These are phyloP conservation scores for Globisporangium uncinulatum DNA, from an alignment of 352 stramenopile species.

Conservation along the genomic window DNA sequence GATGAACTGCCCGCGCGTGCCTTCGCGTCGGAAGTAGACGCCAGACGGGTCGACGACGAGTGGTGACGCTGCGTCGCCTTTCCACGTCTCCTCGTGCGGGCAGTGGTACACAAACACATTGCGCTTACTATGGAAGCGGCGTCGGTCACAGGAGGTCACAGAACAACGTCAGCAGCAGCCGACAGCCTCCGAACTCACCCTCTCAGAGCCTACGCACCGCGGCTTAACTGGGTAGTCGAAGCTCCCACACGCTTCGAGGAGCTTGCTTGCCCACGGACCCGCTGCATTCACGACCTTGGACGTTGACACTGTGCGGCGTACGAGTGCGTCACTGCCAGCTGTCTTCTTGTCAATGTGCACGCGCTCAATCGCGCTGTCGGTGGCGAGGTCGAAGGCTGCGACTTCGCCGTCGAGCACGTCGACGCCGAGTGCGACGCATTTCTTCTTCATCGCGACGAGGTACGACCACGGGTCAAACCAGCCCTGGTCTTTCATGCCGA, in stretches of 20 bases:
- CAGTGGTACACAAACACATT: slow-evolving; percentile 78
- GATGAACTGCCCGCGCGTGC: slow-evolving; percentile 60
- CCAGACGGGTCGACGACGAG: slow-evolving; percentile 71
- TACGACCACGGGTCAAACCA: slow-evolving; percentile 87
- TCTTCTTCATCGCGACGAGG: slow-evolving; percentile 68
- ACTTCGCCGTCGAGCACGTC: slow-evolving; percentile 69
- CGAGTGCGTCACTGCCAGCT: slow-evolving; percentile 15
- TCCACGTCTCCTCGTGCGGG: slow-evolving; percentile 68
- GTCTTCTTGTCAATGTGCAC: slow-evolving; percentile 44
- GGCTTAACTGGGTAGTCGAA: slow-evolving; percentile 74
- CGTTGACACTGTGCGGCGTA: slow-evolving; percentile 26
- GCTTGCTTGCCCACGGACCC: slow-evolving; percentile 62
- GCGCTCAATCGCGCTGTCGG: slow-evolving; percentile 49
- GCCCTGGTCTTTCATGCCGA: slow-evolving; percentile 67
- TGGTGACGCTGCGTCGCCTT: slow-evolving; percentile 49
- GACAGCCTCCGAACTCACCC: no score
- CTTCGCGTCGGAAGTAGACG: slow-evolving; percentile 80
- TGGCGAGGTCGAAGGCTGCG: slow-evolving; percentile 51
- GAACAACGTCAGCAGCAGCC: no score
- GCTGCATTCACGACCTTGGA: slow-evolving; percentile 77
- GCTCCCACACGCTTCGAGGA: slow-evolving; percentile 56
- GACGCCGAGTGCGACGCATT: slow-evolving; percentile 63
- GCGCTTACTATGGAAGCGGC: slow-evolving; percentile 37
- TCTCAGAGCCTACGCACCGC: slow-evolving; percentile 17
- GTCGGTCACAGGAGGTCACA: no score